A percentile compares a stretch with the other conserved stretches of the same genome.
Conservation (phyloP, 371 early-diverging fungal genomes). For the Syncephalastrum racemosum region DNA sequence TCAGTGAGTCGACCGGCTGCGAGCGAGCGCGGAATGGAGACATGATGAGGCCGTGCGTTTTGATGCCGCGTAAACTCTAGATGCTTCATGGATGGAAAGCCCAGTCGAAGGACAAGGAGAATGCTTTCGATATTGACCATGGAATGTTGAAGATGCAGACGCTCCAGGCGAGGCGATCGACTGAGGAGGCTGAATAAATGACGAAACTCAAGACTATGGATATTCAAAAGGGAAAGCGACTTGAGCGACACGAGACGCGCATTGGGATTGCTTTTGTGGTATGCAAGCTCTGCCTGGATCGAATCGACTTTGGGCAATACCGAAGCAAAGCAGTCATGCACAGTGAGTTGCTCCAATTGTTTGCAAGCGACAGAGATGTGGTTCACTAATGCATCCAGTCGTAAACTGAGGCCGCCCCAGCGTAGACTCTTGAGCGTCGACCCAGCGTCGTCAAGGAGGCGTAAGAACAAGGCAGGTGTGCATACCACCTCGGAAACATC, state of each 20-base stretch:
- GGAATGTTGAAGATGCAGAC: not conserved
- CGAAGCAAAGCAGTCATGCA: slow-evolving; percentile 28
- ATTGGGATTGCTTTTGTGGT: slow-evolving; percentile 1
- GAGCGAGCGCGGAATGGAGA: not conserved
- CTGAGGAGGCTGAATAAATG: slow-evolving; percentile 3
- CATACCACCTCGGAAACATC: slow-evolving; percentile 23
- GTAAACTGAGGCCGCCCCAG: slow-evolving; percentile 26
- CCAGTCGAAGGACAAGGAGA: not conserved
- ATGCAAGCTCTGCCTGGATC: slow-evolving; percentile 15
- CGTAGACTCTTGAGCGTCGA: slow-evolving; percentile 14
- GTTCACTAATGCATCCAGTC: slow-evolving; percentile 25
- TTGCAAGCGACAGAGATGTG: slow-evolving; percentile 17
- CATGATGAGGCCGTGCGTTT: not conserved
- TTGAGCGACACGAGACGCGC: not conserved
- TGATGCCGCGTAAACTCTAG: slow-evolving; percentile 3
- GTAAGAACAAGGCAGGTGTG: slow-evolving; percentile 19
- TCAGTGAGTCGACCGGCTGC: not conserved
- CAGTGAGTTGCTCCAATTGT: slow-evolving; percentile 16
- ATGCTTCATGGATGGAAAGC: not conserved
- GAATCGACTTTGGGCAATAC: slow-evolving; percentile 7
- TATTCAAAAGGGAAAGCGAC: slow-evolving; percentile 5
- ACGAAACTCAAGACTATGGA: too few relatives aligned
- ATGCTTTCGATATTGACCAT: not conserved
- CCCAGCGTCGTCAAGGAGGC: slow-evolving; percentile 16
- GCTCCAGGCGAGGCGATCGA: slow-evolving; percentile 1